Evolutionary conservation across 2,329 filamentous ascomycete genomes (phyloP).

Genomic region (Ophiostoma sp.): DNA sequence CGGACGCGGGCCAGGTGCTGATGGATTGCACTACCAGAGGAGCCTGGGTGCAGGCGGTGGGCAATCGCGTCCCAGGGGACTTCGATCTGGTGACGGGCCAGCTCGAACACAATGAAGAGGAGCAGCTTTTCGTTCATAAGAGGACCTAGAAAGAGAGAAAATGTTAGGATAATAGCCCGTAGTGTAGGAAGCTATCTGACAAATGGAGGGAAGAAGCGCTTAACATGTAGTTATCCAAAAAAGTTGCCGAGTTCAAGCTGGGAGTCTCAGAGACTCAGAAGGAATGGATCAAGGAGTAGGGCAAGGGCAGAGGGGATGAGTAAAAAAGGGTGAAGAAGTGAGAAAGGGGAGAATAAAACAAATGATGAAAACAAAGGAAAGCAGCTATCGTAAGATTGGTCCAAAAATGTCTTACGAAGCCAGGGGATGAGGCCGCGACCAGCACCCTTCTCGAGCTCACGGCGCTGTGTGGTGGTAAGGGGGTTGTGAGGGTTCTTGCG

Average conservation of each 20-base stretch:
- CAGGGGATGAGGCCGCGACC: background rate
- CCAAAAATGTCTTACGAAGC: slow-evolving; percentile 11
- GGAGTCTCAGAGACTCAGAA: background rate
- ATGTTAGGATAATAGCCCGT: background rate
- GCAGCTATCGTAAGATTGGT: background rate
- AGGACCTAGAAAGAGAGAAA: background rate
- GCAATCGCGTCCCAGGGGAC: slow-evolving; percentile 4
- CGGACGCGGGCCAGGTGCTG: background rate
- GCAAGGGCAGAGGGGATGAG: background rate
- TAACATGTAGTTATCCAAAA: slow-evolving; percentile 1
- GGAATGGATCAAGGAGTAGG: too few species aligned
- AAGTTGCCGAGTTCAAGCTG: background rate
- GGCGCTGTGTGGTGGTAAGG: background rate
- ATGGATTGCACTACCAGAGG: background rate
- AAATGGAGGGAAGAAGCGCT: background rate
- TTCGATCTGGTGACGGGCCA: background rate
- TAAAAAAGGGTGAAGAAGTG: background rate
- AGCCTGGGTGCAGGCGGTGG: background rate
- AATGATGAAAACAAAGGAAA: background rate
- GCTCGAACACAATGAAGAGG: background rate
- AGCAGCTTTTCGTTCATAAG: slow-evolving; percentile 2
- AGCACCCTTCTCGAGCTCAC: background rate
- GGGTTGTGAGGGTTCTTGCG: background rate
- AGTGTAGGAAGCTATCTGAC: background rate
- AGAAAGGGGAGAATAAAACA: background rate